These are phyloP conservation scores for Colletotrichum spinosum DNA, from an alignment of 2,329 filamentous ascomycete genomes.

Conservation along the genomic window DNA sequence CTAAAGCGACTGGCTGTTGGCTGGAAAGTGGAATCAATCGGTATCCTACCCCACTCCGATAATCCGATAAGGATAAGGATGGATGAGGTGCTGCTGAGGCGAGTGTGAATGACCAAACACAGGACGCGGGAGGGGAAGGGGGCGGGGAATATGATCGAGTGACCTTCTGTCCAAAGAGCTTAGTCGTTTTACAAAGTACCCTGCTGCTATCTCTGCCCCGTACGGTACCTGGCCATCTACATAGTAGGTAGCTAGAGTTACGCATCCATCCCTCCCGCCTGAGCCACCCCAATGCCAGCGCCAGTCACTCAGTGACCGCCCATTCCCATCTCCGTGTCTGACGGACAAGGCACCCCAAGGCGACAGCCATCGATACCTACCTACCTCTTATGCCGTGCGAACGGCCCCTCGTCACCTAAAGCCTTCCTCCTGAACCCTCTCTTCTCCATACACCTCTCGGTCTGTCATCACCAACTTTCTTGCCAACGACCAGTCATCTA, in stretches of 20 bases:
- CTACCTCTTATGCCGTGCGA: slow-evolving; percentile 36
- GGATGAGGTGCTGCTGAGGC: slow-evolving; percentile 9
- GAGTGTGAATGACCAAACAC: no score
- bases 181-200: slow-evolving; percentile 16
- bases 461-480: slow-evolving; percentile 33
- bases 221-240: slow-evolving; percentile 5
- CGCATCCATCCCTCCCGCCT: slow-evolving; percentile 20
- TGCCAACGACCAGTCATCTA: slow-evolving; percentile 32
- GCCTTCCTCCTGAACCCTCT: slow-evolving; percentile 37
- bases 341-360: slow-evolving; percentile 35
- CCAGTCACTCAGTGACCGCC: slow-evolving; percentile 37
- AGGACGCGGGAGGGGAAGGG: neutral
- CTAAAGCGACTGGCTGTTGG: slow-evolving; percentile 9
- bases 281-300: slow-evolving; percentile 18
- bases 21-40: slow-evolving; percentile 23
- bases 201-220: neutral
- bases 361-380: slow-evolving; percentile 35
- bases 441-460: slow-evolving; percentile 27
- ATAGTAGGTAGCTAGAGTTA: slow-evolving; percentile 14
- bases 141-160: slow-evolving; percentile 3
- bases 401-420: slow-evolving; percentile 35
- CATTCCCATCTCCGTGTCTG: slow-evolving; percentile 36
- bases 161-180: slow-evolving; percentile 5
- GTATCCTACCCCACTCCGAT: slow-evolving; percentile 34
- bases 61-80: slow-evolving; percentile 37